A percentile compares a stretch with the other conserved stretches of the same genome.
These are phyloP conservation scores for Zygnema circumcarinatum DNA, from an alignment of 139 green algal species.

Conservation along the genomic window DNA sequence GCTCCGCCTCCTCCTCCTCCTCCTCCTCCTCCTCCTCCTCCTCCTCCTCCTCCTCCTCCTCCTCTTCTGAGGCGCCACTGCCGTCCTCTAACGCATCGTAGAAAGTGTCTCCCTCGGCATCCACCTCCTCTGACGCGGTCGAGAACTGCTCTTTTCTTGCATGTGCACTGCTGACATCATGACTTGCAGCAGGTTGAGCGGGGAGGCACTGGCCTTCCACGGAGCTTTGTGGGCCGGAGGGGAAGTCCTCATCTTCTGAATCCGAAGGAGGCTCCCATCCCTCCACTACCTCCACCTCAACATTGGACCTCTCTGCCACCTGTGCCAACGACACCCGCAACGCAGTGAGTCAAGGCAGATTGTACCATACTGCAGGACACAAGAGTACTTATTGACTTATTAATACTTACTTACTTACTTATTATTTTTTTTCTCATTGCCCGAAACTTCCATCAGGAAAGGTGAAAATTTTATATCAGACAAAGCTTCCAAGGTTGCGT, in stretches of 20 bases:
- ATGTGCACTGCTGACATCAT: background rate
- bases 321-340: no score
- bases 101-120: background rate
- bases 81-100: background rate
- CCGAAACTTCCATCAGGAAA: no score
- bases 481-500: no score
- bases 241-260: background rate
- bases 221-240: background rate
- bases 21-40: background rate
- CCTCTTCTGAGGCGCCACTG: background rate
- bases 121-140: background rate
- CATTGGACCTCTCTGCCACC: background rate
- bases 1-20: background rate
- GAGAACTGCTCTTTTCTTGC: background rate
- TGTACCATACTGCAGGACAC: no score
- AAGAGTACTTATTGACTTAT: no score
- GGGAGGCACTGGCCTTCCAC: background rate
- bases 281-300: conserved; percentile 8
- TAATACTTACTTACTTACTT: no score
- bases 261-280: background rate
- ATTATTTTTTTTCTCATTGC: no score
- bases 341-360: no score
- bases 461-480: no score
- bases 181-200: background rate
- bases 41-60: background rate